Evolutionary conservation across 2,329 filamentous ascomycete species (phyloP), one percentile per base, ranked within the genome.

Genomic region (Sporothrix luriei): DNA sequence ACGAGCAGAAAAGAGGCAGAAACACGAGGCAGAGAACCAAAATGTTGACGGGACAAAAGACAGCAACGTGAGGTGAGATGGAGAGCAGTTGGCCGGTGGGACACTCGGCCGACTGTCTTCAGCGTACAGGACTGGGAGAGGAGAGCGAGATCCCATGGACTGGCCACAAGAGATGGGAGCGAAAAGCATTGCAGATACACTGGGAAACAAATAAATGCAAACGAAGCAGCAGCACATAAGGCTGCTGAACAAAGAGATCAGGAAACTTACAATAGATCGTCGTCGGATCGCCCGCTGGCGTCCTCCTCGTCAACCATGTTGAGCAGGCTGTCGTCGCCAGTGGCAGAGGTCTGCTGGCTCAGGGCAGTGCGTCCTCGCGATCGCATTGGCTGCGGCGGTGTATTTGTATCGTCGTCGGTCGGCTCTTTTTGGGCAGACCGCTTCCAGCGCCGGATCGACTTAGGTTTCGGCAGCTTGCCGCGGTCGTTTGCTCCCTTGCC

Each of bases 201-300:
- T 14, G 26, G 14, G 6, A 19, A 43, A 43, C 2, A 24, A 33
- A 24, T 14, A 13, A 43, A 13, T 16, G 11, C 40, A 16, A 16
- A 16, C 10, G 21, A 16, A n/a, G n/a, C 40, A 62, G 13, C 24
- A 48, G 16, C 7, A 49, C 21, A 46, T 33, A 49, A 33, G 24
- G 13, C 16, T 16, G 49, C 40, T 33, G 49, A 19, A 38, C 21
- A 66, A 66, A 26, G 33, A 33, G 33, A 26, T 38, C 7, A 48
- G 48, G 21, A 46, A 2, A 69, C 69, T 67, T 33, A 70, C 69
- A 67, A n/a, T 3, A 57, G 33, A 13, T 70, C 64, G 48, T 70
- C 64, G 33, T 70, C 64, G 5, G 64, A 67, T 38, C 46, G 64
- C 19, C 62, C 46, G 29, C 48, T 40, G 54, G 40, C 55, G 38